Evolutionary conservation across 1,139 yeast species (phyloP), one percentile per base, ranked within the genome.

Genomic region (Candida sanyaensis): DNA sequence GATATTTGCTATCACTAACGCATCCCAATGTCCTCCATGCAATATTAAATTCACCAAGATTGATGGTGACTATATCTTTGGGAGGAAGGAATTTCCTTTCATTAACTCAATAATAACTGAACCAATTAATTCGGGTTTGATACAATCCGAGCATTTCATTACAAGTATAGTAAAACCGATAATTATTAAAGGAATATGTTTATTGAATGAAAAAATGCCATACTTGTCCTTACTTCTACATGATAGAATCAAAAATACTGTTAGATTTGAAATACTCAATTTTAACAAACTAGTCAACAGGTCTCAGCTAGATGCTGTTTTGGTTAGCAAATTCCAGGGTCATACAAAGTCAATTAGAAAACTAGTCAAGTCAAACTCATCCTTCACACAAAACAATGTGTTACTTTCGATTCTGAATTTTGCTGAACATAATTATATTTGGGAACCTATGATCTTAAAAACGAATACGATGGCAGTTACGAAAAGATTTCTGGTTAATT

Each of bases 301-400:
- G 2, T 28, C 48, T 17, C 21, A 41, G 13, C 42, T 63, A 21
- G 63, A 60, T 2, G 45, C 61, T 0, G 50, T 49, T 21, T 58
- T 73, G 28, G 41, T 62, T 6, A 63, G 81, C 56, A 85, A 86
- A 57, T 80, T 85, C 48, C 91, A 95, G 5, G 98, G 98, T 0
- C 97, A 90, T 59, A 78, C 83, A 46, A 91, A 90, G 61, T 87
- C 97, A 0, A 84, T 92, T 21, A 81, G 82, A 55, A 77, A 75
- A 46, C 64, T 92, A 1, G 69, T 81, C 13, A 81, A 91, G 57
- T 86, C 96, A 1, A 60, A 65, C 33, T 62, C 73, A 0, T 55
- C 62, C n/a, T 46, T 48, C 27, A 50, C 57, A 5, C 58, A 60
- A 6, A 64, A 62, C 23, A 62, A 69, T 39, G 58, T 72, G 2